A percentile compares a stretch with the other conserved stretches of the same genome.
phyloP scores from a whole-genome alignment of 78 protist genomes.

The Tieghemostelium lacteum region DNA sequence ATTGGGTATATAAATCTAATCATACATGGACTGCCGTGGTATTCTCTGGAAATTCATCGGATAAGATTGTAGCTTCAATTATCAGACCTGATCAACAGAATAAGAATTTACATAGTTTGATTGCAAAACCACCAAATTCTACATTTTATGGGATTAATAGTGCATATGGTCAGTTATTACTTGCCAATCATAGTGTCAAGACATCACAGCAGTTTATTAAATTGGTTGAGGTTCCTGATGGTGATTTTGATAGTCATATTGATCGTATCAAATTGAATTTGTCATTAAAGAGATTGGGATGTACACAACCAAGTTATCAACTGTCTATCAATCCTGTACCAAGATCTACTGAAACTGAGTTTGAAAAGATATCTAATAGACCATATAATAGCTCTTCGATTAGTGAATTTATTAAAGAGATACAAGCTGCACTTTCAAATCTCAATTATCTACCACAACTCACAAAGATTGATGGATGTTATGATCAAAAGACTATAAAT shows the following conservation, averaged over 20 bases:
- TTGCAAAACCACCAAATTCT: conserved; percentile 41
- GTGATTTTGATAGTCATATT: conserved; percentile 52
- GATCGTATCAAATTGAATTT: conserved; percentile 2
- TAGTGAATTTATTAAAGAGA: conserved; percentile 39
- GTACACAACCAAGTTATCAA: conserved; percentile 33
- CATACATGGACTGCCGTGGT: conserved; percentile 40
- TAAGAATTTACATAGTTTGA: background rate
- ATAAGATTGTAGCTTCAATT: conserved; percentile 7
- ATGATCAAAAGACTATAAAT: conserved; percentile 63
- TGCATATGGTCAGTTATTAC: conserved; percentile 16
- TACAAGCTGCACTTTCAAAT: conserved; percentile 70
- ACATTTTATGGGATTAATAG: conserved; percentile 30
- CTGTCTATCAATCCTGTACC: background rate
- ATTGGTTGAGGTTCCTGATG: conserved; percentile 22
- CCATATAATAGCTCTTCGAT: conserved; percentile 6
- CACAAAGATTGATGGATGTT: conserved; percentile 59
- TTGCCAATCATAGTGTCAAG: conserved; percentile 16
- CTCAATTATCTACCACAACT: conserved; percentile 57
- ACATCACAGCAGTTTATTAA: background rate
- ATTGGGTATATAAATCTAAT: conserved; percentile 60
- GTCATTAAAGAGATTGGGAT: conserved; percentile 28
- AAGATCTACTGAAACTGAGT: background rate
- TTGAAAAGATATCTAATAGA: background rate
- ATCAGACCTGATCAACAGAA: conserved; percentile 2
- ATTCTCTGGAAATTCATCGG: conserved; percentile 43